These are phyloP conservation scores for Pseudogymnoascus sp. DNA, from an alignment of 2,329 filamentous ascomycete genomes.

Conservation along the genomic window DNA sequence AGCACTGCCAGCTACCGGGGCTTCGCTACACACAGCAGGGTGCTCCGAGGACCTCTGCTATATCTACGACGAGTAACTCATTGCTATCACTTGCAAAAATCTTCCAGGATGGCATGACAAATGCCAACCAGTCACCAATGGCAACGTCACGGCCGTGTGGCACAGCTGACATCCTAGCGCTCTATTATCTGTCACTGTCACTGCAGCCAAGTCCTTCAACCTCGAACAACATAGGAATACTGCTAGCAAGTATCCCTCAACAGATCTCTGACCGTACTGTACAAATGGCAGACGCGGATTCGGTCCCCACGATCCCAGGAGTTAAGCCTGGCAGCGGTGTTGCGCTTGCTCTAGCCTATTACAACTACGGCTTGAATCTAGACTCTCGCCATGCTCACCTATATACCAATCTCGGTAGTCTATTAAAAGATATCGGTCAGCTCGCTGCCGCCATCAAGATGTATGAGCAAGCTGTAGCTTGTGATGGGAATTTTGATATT, in stretches of 20 bases:
- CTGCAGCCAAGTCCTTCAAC: slow-evolving; percentile 94
- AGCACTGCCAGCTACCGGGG: slow-evolving; percentile 70
- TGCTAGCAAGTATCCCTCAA: slow-evolving; percentile 91
- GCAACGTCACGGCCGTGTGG: slow-evolving; percentile 58
- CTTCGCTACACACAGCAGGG: slow-evolving; percentile 64
- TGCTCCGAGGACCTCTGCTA: slow-evolving; percentile 65
- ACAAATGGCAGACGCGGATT: slow-evolving; percentile 25
- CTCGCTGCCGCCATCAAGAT: slow-evolving; percentile 86
- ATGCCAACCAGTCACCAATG: slow-evolving; percentile 43
- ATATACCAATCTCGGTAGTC: slow-evolving; percentile 90
- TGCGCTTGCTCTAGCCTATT: slow-evolving; percentile 82
- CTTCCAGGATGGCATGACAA: slow-evolving; percentile 91
- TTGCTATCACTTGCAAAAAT: slow-evolving; percentile 93
- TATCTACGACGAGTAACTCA: slow-evolving; percentile 93
- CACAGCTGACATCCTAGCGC: slow-evolving; percentile 82
- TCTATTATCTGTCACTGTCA: slow-evolving; percentile 92
- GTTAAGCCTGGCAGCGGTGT: slow-evolving; percentile 80
- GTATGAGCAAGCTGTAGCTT: slow-evolving; percentile 91
- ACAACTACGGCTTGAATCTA: slow-evolving; percentile 83
- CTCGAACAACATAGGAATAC: slow-evolving; percentile 94
- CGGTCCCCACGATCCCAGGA: slow-evolving; percentile 56
- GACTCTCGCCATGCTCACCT: slow-evolving; percentile 89
- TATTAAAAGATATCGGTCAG: slow-evolving; percentile 94
- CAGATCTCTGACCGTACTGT: slow-evolving; percentile 32
- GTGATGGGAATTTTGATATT: slow-evolving; percentile 93